phyloP scores from a whole-genome alignment of 768 basidiomycete genomes.

The Leucosporidium scottii region DNA sequence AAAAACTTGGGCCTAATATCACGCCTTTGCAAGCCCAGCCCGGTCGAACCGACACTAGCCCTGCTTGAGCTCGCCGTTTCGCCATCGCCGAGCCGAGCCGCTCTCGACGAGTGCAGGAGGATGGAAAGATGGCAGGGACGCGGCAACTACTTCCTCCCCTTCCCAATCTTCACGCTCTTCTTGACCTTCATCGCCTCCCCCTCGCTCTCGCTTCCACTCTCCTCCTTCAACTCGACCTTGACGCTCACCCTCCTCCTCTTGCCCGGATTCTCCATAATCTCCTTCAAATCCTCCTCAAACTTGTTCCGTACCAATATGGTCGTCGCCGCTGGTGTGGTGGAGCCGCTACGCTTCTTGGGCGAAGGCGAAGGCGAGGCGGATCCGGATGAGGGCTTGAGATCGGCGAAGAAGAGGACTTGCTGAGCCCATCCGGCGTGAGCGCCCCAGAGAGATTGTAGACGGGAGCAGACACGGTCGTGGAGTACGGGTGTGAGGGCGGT shows the following conservation, averaged over 20 bases:
- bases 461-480: slow-evolving; percentile 63
- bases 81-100: too few species aligned
- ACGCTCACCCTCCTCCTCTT: slow-evolving; percentile 10
- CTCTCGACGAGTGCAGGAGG: too few species aligned
- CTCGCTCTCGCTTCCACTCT: too few species aligned
- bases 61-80: too few species aligned
- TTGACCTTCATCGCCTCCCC: neutral
- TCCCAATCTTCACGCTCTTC: neutral
- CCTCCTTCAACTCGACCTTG: too few species aligned
- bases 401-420: slow-evolving; percentile 38
- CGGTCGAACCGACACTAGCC: too few species aligned
- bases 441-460: slow-evolving; percentile 65
- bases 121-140: too few species aligned
- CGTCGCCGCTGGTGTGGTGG: neutral
- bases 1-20: too few species aligned
- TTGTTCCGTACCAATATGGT: slow-evolving; percentile 13
- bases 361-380: slow-evolving; percentile 1
- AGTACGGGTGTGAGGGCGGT: slow-evolving; percentile 64
- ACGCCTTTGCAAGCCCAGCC: too few species aligned
- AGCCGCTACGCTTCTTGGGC: neutral
- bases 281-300: slow-evolving; percentile 31
- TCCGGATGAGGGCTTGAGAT: slow-evolving; percentile 11
- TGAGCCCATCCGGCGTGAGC: slow-evolving; percentile 86
- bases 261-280: slow-evolving; percentile 15
- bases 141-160: neutral